Base-by-base conservation (phyloP, 768 basidiomycete genomes). In the Tremella yokohamensis region DNA sequence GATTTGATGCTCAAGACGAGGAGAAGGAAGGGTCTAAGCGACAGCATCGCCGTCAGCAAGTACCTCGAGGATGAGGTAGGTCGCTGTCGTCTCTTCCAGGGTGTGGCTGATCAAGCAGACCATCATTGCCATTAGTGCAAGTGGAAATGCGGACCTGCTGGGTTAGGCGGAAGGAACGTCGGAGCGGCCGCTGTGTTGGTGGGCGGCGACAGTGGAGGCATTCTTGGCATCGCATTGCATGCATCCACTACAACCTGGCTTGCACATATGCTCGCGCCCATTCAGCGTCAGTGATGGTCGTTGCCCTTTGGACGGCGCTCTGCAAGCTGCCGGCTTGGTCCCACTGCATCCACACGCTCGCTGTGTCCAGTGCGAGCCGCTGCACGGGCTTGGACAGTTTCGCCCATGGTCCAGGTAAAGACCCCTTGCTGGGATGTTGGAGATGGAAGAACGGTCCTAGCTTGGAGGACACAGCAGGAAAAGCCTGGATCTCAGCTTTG, bases 1-100 rank as follows among this genome's bases (percentile, higher is more conserved):
- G 94, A 99, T 78, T 82, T 99, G 42, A 92, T 97, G 45, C 81
- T 99, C 54, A 99, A 99, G 80, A 97, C 94, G 18, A 85, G 96
- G 58, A 82, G 96, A 78, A 82, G 96, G 73, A 99, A 99, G 76
- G 96, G 96, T 19, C 83, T 98, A 25, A 91, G 91, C 22, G 94
- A 98, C 77, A 89, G 91, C 78, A 94, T 98, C 62, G 90, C 92
- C 8, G 93, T 96, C 60, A 91, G 92, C 29, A 97, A 96, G 78
- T 97, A 96, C 79, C 77, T 97, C 74, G 93, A 97, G 76, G 91
- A 96, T 72, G 93, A 97, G 81, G 93, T 93, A 54, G 64, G 72
- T 63, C 13, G 40, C 11, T n/a, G 12, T 44, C 20, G 20, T 24
- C 3, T 8, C n/a, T 25, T 34, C 19, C 25, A 16, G 22, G n/a